Evolutionary conservation across 192 early-diverging fungal species (phyloP).

Genomic region (Podila clonocystis): DNA sequence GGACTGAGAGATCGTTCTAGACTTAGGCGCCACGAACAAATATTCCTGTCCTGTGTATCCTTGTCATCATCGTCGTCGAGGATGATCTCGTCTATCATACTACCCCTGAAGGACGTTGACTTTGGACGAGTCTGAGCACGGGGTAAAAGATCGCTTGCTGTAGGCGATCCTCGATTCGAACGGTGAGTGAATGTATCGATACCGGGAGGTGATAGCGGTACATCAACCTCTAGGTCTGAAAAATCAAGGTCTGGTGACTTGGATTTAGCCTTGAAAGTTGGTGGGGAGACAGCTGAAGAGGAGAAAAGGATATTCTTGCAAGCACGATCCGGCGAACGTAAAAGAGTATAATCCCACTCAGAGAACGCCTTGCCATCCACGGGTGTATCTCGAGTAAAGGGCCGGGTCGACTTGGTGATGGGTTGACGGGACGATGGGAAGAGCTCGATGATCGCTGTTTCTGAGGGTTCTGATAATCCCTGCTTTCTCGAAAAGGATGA

Average conservation of each 20-base stretch:
- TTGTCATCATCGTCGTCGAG: slow-evolving; percentile 1
- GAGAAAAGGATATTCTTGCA: neutral
- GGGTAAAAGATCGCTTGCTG: slow-evolving; percentile 9
- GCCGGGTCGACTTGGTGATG: neutral
- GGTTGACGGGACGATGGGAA: neutral
- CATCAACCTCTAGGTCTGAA: neutral
- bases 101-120: neutral
- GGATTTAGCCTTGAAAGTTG: neutral
- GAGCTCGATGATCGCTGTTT: slow-evolving; percentile 9
- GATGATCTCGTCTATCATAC: neutral
- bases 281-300: neutral
- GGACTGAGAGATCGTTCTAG: slow-evolving; percentile 16
- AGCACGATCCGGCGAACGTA: neutral
- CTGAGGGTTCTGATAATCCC: neutral
- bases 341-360: slow-evolving; percentile 29
- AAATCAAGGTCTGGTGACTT: neutral
- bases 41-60: neutral
- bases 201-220: neutral
- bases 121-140: neutral
- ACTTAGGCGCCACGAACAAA: neutral
- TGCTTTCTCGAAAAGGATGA: neutral
- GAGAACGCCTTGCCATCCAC: neutral
- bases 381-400: neutral
- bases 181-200: neutral
- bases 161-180: neutral